Conservation (phyloP, 169 alveolate genomes). For the Plasmodium falciparum region DNA sequence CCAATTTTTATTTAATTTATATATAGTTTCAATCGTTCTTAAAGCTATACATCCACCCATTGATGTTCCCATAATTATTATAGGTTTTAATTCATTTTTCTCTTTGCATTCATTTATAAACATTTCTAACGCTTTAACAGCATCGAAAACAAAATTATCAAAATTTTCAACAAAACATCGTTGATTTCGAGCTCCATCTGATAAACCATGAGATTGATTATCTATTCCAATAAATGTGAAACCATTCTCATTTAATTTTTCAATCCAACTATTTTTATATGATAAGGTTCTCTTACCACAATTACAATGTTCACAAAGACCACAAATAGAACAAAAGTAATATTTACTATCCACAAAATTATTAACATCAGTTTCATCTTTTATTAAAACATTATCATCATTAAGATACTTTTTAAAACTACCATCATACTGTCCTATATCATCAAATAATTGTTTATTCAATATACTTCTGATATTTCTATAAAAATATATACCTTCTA, state of each 20-base stretch:
- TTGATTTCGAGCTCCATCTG: constrained; percentile 78
- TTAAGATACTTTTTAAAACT: background rate
- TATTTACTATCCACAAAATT: constrained; percentile 4
- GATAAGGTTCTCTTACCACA: constrained; percentile 69
- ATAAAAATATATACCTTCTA: no score
- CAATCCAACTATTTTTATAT: constrained; percentile 82
- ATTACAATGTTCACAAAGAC: constrained; percentile 45
- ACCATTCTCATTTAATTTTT: constrained; percentile 77
- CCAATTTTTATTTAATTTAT: constrained; percentile 43
- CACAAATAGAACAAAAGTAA: constrained; percentile 62
- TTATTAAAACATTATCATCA: background rate
- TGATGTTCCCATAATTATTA: constrained; percentile 55
- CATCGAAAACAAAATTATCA: constrained; percentile 77
- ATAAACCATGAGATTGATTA: constrained; percentile 83
- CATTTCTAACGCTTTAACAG: constrained; percentile 80
- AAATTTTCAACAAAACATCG: constrained; percentile 77
- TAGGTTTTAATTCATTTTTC: constrained; percentile 52
- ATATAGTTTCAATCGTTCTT: constrained; percentile 41
- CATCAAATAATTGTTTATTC: no score
- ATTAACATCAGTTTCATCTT: background rate
- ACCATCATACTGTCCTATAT: no score
- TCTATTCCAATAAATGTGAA: constrained; percentile 82
- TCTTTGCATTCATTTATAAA: constrained; percentile 69
- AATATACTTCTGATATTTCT: no score
- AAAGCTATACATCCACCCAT: constrained; percentile 74